Percentiles rank a stretch among this genome's conserved stretches.
phyloP scores from a whole-genome alignment of 2,329 filamentous ascomycete genomes.

The Zarea fungicola region DNA sequence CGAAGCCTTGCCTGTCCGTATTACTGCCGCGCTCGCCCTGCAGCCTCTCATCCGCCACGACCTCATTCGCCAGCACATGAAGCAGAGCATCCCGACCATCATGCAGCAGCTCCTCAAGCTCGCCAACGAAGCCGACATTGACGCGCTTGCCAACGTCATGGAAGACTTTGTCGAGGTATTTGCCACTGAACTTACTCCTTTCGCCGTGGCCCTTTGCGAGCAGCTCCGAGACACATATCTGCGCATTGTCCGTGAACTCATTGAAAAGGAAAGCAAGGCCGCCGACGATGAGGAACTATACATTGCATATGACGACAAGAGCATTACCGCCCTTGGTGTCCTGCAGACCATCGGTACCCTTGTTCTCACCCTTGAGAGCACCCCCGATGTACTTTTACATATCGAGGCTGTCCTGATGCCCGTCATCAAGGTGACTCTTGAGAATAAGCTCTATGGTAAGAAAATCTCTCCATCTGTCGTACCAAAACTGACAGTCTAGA shows the following conservation, averaged over 20 bases:
- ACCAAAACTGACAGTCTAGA: constrained; percentile 44
- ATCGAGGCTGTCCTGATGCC: constrained; percentile 96
- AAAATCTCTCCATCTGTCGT: constrained; percentile 1
- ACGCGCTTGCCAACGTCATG: constrained; percentile 97
- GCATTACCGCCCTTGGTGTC: constrained; percentile 92
- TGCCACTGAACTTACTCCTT: constrained; percentile 91
- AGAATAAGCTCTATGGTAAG: constrained; percentile 92
- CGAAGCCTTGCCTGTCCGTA: constrained; percentile 83
- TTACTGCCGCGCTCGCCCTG: constrained; percentile 87
- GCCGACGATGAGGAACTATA: constrained; percentile 73
- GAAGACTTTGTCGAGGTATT: constrained; percentile 99
- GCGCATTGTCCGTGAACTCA: constrained; percentile 82
- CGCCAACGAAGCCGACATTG: constrained; percentile 96
- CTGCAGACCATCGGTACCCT: constrained; percentile 96
- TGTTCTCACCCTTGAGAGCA: constrained; percentile 94
- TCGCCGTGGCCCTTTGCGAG: constrained; percentile 92
- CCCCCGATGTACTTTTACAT: constrained; percentile 88
- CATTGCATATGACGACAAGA: constrained; percentile 97
- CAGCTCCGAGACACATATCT: constrained; percentile 95
- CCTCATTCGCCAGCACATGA: constrained; percentile 90
- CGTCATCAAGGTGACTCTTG: constrained; percentile 89
- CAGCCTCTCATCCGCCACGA: constrained; percentile 96
- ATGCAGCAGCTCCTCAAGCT: constrained; percentile 98
- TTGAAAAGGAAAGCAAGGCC: constrained; percentile 79
- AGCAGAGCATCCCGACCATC: constrained; percentile 95